Base-by-base conservation (phyloP, 768 basidiomycete genomes). In the Hericium erinaceus region DNA sequence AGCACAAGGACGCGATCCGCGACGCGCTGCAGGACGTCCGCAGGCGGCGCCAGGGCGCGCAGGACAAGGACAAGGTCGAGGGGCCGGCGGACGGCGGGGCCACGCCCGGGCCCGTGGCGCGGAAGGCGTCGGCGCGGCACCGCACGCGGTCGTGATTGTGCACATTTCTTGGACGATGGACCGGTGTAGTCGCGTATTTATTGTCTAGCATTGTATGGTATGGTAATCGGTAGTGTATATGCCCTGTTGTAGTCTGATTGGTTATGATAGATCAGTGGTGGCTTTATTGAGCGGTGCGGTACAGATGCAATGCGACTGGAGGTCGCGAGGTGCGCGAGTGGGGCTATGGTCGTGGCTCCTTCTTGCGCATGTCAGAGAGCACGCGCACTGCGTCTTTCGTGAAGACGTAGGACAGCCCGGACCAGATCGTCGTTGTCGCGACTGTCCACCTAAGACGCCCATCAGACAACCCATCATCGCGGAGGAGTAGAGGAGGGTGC, bases 381-480 rank as follows among this genome's bases (percentile, higher is more conserved):
- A 92, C 69, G 39, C 81, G 82, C 46, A 92, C 84, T 0, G 86
- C 87, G 59, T 85, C 78, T 66, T 84, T 88, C 7, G 84, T 82
- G 65, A 88, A 85, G 6, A 92, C 64, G 65, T 92, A 92, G 18
- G 89, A 89, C 50, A 89, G 65, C 11, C 95, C 95, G 63, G 92
- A 95, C 86, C 89, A 92, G 26, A 98, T 74, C 1, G 95, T 99
- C 7, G 95, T 97, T 4, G 80, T 80, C 0, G 89, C 95, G 1
- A 98, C 95, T 0, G 85, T 75, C 80, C 80, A 89, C 67, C 95
- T 98, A 24, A 39, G 18, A 15, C 18, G 6, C 5, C 56, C 40
- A 24, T 46, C 37, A 55, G 4, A n/a, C 15, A 39, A 20, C n/a
- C 33, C n/a, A 9, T 16, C 8, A 48, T 22, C 22, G 4, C 5